phyloP scores from a whole-genome alignment of 1,284 basidiomycete genomes.

The Cutaneotrichosporon dermatis region DNA sequence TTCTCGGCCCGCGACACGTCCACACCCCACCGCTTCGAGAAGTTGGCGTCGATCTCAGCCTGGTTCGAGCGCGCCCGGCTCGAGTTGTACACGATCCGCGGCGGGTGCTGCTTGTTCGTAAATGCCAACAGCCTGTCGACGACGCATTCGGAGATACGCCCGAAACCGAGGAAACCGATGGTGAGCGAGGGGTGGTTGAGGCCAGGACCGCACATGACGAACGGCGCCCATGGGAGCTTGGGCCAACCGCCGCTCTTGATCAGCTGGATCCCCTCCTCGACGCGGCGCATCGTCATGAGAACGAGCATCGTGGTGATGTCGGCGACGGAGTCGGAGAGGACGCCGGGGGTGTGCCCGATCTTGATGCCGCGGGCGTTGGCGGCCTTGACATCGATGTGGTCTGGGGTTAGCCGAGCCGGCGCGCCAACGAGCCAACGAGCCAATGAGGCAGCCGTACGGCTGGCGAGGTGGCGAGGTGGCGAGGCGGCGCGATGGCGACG shows the following conservation, averaged over 20 bases:
- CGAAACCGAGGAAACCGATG: conserved; percentile 88
- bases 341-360: conserved; percentile 86
- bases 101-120: conserved; percentile 49
- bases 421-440: no score
- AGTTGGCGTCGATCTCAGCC: conserved; percentile 55
- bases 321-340: conserved; percentile 84
- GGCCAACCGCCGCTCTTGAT: conserved; percentile 71
- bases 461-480: no score
- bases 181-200: conserved; percentile 55
- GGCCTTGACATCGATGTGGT: conserved; percentile 70
- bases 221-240: conserved; percentile 71
- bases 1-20: conserved; percentile 60
- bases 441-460: no score
- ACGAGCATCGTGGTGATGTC: conserved; percentile 82
- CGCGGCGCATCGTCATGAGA: conserved; percentile 82
- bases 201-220: conserved; percentile 48
- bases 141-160: conserved; percentile 79
- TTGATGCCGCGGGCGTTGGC: conserved; percentile 63
- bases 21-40: conserved; percentile 55
- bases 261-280: conserved; percentile 59
- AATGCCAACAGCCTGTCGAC: conserved; percentile 73
- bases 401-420: conserved; percentile 48
- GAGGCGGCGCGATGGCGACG: no score
- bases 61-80: conserved; percentile 38
- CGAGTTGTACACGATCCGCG: conserved; percentile 37